A percentile compares a stretch with the other conserved stretches of the same genome.
phyloP scores from a whole-genome alignment of 2,329 filamentous ascomycete species.

The Ceratocystis huliohia region DNA sequence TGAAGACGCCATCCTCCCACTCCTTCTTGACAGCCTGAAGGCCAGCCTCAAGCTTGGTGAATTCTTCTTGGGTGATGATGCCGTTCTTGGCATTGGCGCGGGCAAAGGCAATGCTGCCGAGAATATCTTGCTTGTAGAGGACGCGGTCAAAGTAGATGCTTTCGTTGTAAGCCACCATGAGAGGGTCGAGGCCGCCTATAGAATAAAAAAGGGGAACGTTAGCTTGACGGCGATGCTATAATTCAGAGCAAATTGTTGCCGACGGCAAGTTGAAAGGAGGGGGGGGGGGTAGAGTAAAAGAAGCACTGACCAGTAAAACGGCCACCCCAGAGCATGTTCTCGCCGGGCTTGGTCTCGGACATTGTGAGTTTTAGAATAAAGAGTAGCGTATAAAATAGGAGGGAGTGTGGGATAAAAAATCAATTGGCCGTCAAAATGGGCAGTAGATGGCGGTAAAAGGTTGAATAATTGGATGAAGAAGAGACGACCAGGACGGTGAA shows the following conservation, averaged over 20 bases:
- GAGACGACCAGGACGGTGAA: neutral
- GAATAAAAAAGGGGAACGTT: neutral
- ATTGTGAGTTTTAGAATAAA: slow-evolving; percentile 22
- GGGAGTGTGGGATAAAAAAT: neutral
- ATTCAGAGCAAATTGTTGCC: neutral
- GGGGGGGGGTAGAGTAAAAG: neutral
- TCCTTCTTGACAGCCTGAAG: slow-evolving; percentile 45
- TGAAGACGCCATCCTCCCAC: slow-evolving; percentile 40
- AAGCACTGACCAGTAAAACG: slow-evolving; percentile 36
- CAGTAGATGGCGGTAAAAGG: neutral
- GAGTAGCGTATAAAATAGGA: neutral
- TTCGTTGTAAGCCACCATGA: slow-evolving; percentile 79
- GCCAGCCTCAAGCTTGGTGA: slow-evolving; percentile 59
- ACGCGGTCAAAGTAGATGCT: slow-evolving; percentile 65
- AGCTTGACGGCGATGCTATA: slow-evolving; percentile 6
- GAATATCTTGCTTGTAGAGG: slow-evolving; percentile 70
- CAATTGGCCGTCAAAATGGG: neutral
- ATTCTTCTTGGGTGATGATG: slow-evolving; percentile 62
- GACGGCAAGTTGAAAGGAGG: slow-evolving; percentile 16
- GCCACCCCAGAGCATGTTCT: slow-evolving; percentile 35
- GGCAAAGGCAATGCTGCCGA: slow-evolving; percentile 68
- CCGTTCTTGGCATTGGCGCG: slow-evolving; percentile 63
- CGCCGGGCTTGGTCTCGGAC: slow-evolving; percentile 26
- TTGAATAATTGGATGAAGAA: neutral
- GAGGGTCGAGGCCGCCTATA: slow-evolving; percentile 64